phyloP scores from a whole-genome alignment of 345 rosid genomes.

The Mallotus nudiflorus region DNA sequence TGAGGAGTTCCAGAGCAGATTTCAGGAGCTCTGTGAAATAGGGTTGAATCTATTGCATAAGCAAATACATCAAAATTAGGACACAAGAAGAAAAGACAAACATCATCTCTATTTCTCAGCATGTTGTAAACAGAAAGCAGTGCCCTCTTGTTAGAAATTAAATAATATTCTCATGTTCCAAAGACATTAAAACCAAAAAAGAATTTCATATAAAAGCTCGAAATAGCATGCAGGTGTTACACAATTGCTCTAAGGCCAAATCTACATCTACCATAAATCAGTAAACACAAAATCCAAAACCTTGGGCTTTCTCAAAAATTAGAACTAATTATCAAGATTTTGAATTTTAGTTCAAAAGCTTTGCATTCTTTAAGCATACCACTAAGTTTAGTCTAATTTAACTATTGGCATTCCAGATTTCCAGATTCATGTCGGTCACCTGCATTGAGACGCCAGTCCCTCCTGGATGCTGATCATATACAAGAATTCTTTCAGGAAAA shows the following conservation, averaged over 20 bases:
- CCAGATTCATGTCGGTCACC: conserved; percentile 38
- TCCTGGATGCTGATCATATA: conserved; percentile 90
- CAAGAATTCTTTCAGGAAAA: conserved; percentile 68
- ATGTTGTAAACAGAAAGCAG: not conserved
- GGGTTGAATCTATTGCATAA: conserved; percentile 60
- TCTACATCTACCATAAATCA: not conserved
- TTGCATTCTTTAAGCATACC: not conserved
- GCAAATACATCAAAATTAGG: conserved; percentile 14
- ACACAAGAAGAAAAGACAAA: not conserved
- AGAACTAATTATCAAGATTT: not conserved
- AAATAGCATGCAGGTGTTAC: not conserved
- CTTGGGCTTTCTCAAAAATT: not conserved
- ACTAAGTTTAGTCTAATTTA: not conserved
- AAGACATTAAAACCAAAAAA: not conserved
- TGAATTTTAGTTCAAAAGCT: not conserved
- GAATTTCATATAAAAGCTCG: no score
- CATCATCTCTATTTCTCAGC: not conserved
- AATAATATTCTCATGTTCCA: not conserved
- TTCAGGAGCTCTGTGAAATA: conserved; percentile 65
- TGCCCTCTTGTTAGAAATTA: not conserved
- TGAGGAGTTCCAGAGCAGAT: conserved; percentile 71
- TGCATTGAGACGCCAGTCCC: conserved; percentile 86
- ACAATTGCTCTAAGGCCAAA: conserved; percentile 4
- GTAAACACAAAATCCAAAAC: not conserved
- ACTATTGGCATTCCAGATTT: not conserved